phyloP scores from a whole-genome alignment of 1,284 basidiomycete species.

The Retiboletus fuscus region DNA sequence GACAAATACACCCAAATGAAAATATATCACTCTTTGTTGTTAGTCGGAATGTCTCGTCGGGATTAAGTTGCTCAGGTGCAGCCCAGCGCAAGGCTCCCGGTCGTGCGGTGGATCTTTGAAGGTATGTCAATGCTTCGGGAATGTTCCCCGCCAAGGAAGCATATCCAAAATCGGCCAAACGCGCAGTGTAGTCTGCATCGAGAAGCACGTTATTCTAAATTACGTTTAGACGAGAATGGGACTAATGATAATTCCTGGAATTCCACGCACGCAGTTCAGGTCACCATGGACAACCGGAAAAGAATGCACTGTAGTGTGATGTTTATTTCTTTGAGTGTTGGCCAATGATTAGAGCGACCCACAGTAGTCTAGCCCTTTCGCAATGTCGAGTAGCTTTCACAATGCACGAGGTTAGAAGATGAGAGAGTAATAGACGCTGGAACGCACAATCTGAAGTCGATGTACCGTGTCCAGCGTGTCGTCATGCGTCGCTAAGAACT shows the following conservation, averaged over 20 bases:
- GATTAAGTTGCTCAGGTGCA: conserved; percentile 9
- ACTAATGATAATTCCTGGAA: too few species aligned
- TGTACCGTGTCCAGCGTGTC: background rate
- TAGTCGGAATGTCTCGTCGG: background rate
- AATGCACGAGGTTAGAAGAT: background rate
- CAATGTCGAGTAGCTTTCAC: conserved; percentile 19
- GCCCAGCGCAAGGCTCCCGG: conserved; percentile 18
- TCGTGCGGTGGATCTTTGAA: conserved; percentile 6
- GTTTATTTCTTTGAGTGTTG: background rate
- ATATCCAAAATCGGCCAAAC: conserved; percentile 18
- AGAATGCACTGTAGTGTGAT: conserved; percentile 4
- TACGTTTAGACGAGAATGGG: background rate
- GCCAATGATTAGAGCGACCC: background rate
- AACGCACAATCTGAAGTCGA: conserved; percentile 26
- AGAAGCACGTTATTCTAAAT: conserved; percentile 23
- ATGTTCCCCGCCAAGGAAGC: conserved; percentile 4
- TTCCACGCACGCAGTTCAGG: conserved; percentile 8
- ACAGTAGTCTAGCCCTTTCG: background rate
- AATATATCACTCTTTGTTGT: conserved; percentile 21
- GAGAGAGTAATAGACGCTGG: background rate
- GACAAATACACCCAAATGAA: conserved; percentile 14
- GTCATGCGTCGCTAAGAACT: background rate
- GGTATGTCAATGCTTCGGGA: background rate
- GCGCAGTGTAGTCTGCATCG: conserved; percentile 17
- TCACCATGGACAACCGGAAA: conserved; percentile 22